Percentiles rank a stretch among this genome's conserved stretches.
Conservation (phyloP, 805 yeast genomes). For the Cyberlindnera xishuangbannaensis region DNA sequence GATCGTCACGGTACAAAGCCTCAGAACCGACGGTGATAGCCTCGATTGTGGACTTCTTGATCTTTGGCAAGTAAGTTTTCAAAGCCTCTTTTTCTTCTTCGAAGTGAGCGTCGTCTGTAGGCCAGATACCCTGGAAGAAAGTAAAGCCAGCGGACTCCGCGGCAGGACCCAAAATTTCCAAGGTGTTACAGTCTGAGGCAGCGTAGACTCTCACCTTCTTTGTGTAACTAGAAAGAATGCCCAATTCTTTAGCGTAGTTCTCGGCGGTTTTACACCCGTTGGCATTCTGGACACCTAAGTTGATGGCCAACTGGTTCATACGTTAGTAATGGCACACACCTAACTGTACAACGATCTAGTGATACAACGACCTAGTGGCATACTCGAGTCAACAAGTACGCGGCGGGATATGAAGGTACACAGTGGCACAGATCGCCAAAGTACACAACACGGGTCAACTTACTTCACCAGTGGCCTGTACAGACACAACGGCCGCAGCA, state of each 20-base stretch:
- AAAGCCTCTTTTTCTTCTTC: constrained; percentile 71
- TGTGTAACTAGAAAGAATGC: constrained; percentile 51
- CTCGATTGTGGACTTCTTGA: constrained; percentile 63
- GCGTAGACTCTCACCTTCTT: constrained; percentile 79
- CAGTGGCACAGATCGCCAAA: no score
- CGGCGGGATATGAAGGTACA: no score
- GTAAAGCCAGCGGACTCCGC: constrained; percentile 73
- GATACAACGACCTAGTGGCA: no score
- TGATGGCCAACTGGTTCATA: constrained; percentile 64
- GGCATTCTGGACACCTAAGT: constrained; percentile 68
- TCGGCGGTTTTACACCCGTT: constrained; percentile 71
- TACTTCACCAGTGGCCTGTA: constrained; percentile 54
- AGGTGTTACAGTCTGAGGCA: constrained; percentile 89
- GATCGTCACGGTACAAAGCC: constrained; percentile 86
- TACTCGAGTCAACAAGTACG: no score
- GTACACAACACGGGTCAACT: no score
- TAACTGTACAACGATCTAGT: no score
- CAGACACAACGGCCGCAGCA: constrained; percentile 45
- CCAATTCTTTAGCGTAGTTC: constrained; percentile 69
- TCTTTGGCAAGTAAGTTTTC: constrained; percentile 58
- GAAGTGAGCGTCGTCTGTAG: constrained; percentile 78
- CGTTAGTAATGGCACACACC: constrained; percentile 1
- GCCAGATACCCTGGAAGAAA: constrained; percentile 88
- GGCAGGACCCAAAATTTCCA: constrained; percentile 80
- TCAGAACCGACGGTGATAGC: constrained; percentile 92